Evolutionary conservation across 2,329 filamentous ascomycete genomes (phyloP).

Genomic region (Cladophialophora carrionii): DNA sequence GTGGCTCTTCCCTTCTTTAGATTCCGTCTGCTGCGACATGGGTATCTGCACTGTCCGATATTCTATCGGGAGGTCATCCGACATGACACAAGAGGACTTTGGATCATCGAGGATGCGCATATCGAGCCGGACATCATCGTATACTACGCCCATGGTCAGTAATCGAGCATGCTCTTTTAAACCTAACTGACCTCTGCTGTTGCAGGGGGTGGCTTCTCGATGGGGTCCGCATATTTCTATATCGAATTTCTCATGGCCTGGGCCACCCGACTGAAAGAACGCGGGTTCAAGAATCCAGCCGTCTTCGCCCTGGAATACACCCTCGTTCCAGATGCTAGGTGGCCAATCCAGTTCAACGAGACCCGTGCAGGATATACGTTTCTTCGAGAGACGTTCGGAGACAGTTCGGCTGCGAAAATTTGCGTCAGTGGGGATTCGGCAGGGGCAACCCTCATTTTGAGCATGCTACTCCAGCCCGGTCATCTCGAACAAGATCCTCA

Average conservation of each 20-base stretch:
- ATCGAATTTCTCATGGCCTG: constrained; percentile 78
- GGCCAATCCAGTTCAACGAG: constrained; percentile 74
- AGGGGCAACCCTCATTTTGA: constrained; percentile 73
- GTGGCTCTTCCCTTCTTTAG: constrained; percentile 74
- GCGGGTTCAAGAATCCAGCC: constrained; percentile 73
- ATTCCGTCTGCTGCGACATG: constrained; percentile 76
- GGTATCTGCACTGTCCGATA: constrained; percentile 64
- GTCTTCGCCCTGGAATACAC: constrained; percentile 81
- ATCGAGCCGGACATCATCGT: constrained; percentile 71
- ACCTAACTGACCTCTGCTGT: constrained; percentile 22
- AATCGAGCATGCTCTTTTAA: neutral
- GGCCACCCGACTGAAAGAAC: constrained; percentile 65
- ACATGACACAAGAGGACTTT: constrained; percentile 65
- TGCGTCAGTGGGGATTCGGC: constrained; percentile 79
- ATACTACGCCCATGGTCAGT: constrained; percentile 76
- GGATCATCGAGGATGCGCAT: constrained; percentile 66
- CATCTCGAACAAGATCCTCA: constrained; percentile 45
- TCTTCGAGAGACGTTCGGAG: constrained; percentile 34
- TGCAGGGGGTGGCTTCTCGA: constrained; percentile 75
- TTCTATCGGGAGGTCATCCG: constrained; percentile 65
- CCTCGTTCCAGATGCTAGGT: constrained; percentile 72
- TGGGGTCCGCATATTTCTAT: constrained; percentile 83
- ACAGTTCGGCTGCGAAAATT: constrained; percentile 53
- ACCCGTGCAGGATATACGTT: constrained; percentile 66
- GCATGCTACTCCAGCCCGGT: constrained; percentile 68